These are phyloP conservation scores for Epithele typhae DNA, from an alignment of 768 basidiomycete species.

Conservation along the genomic window DNA sequence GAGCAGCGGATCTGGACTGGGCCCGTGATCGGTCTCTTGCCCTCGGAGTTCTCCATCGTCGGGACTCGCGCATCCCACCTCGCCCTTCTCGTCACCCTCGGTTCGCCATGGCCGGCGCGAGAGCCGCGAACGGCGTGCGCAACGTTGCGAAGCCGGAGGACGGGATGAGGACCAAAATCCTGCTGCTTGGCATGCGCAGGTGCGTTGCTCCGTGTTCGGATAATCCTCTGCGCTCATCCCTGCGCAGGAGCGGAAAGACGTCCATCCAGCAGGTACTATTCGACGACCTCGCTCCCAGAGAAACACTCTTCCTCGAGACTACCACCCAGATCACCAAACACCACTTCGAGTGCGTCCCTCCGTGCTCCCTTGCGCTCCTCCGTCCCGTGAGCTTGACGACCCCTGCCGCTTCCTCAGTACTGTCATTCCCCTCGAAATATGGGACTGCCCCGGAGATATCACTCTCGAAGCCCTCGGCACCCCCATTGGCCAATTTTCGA, in stretches of 20 bases:
- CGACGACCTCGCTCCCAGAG: slow-evolving; percentile 73
- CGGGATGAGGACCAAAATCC: slow-evolving; percentile 67
- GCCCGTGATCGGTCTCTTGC: no score
- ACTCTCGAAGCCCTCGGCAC: slow-evolving; percentile 75
- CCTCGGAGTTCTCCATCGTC: no score
- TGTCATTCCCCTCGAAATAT: slow-evolving; percentile 88
- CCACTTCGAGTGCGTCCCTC: slow-evolving; percentile 67
- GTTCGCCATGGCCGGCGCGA: no score
- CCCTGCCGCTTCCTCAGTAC: slow-evolving; percentile 46
- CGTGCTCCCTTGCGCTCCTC: not conserved
- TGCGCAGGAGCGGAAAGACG: slow-evolving; percentile 81
- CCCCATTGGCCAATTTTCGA: slow-evolving; percentile 74
- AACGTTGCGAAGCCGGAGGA: no score
- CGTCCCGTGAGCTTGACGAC: slow-evolving; percentile 4
- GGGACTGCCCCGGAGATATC: slow-evolving; percentile 90
- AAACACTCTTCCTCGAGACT: slow-evolving; percentile 87
- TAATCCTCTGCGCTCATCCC: slow-evolving; percentile 1
- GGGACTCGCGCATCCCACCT: no score
- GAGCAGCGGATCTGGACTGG: no score
- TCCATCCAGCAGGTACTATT: slow-evolving; percentile 92
- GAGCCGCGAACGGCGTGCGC: no score
- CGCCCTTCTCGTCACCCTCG: no score
- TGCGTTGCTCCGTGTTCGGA: slow-evolving; percentile 20
- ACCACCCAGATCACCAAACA: slow-evolving; percentile 75
- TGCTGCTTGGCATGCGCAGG: slow-evolving; percentile 72